A percentile compares a stretch with the other conserved stretches of the same genome.
Evolutionary conservation across 331 rosid species (phyloP).

Genomic region (Prunus yedoensis): DNA sequence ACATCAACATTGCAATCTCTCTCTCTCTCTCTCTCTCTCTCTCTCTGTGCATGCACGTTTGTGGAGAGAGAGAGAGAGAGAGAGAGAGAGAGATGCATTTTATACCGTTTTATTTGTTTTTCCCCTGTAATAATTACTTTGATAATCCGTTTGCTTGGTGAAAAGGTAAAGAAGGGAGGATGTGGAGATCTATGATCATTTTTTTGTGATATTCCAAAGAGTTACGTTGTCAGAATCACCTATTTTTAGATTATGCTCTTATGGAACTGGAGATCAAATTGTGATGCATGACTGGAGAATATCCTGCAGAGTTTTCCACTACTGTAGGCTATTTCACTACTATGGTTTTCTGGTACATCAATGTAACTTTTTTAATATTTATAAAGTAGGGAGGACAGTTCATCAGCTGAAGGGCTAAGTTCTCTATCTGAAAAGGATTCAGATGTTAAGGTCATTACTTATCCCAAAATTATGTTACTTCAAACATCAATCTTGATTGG

Average conservation of each 20-base stretch:
- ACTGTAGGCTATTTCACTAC: background rate
- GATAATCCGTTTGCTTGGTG: background rate
- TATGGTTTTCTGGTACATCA: background rate
- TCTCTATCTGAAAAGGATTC: conserved; percentile 34
- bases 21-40: too few relatives aligned
- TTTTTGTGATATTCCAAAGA: background rate
- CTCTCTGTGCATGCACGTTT: too few relatives aligned
- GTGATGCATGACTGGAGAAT: background rate
- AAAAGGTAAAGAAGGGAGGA: background rate
- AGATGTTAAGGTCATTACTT: conserved; percentile 54
- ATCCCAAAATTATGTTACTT: background rate
- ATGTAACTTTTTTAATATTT: conserved; percentile 5
- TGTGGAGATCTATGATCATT: background rate
- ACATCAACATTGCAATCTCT: background rate
- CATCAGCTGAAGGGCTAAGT: conserved; percentile 39
- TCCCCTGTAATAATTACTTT: background rate
- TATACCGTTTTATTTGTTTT: background rate
- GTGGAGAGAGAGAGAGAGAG: too few relatives aligned
- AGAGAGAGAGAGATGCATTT: too few relatives aligned
- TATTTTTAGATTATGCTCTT: too few relatives aligned
- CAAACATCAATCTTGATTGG: conserved; percentile 24
- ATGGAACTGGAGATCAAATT: background rate
- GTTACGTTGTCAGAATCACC: too few relatives aligned
- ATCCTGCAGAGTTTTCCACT: background rate
- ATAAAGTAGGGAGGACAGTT: conserved; percentile 48